Evolutionary conservation across 2,329 filamentous ascomycete species (phyloP), one percentile per base, ranked within the genome.

Genomic region (Teratosphaeria pseudoeucalypti): DNA sequence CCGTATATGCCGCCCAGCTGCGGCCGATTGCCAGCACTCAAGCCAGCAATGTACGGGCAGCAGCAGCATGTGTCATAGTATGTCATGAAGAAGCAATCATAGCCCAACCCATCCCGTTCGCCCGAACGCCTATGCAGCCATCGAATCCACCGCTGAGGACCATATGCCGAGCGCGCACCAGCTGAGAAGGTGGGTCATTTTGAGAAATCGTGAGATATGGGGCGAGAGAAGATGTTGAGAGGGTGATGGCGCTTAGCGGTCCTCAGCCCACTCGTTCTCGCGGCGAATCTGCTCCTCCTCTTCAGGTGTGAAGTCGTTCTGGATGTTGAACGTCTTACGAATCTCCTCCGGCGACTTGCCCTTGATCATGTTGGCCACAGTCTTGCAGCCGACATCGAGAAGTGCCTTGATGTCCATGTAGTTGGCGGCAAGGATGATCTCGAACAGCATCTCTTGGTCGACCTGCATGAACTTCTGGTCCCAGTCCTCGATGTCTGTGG

Each of bases 401-500:
- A 99, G 88, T 1, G 91, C 88, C 83, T 97, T 99, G 81, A 99
- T 99, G 68, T 99, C 94, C 61, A 99, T 87, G 76, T 97, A 99
- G 82, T 99, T 99, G 70, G 92, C 90, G 3, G 94, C 94, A 29
- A 99, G 82, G 68, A 99, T 99, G 72, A 99, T 97, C 80, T 99
- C 94, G 67, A 99, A 99, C 1, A 99, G 84, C 94, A 99, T 97
- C 78, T 99, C 94, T 73, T 99, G 94, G 74, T 99, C 94, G 19
- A 99, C 94, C 77, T 97, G 92, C 94, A 99, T 97, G 77, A 97
- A 99, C 79, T 99, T 99, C 77, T 97, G 92, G 70, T 99, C 94
- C 94, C 94, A 99, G 77, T 99, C 94, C 61, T 97, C 94, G 66
- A 99, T 99, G 70, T 99, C 94, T 54, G 94, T 97, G 1, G 92